Conservation (phyloP, 148 eudicot genomes). For the Chenopodium berlandieri region DNA sequence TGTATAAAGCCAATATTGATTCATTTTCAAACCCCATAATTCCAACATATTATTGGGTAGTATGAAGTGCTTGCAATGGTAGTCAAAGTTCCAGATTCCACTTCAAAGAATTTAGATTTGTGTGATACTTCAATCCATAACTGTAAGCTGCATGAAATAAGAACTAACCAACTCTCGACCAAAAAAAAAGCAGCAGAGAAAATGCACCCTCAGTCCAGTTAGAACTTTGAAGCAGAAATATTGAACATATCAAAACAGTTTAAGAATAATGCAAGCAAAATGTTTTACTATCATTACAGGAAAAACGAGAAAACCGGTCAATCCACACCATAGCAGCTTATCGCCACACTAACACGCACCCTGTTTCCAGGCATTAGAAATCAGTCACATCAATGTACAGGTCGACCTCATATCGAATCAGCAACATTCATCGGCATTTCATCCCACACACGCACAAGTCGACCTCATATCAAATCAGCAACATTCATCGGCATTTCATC, state of each 20-base stretch:
- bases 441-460: conserved; percentile 26
- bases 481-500: conserved; percentile 98
- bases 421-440: conserved; percentile 98
- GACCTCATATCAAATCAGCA: conserved; percentile 66
- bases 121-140: background rate
- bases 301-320: background rate
- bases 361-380: background rate
- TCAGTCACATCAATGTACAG: conserved; percentile 9
- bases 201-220: background rate
- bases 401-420: conserved; percentile 50
- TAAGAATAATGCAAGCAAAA: background rate
- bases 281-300: background rate
- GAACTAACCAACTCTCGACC: no score
- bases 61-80: no score
- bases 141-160: background rate
- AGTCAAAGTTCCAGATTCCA: no score
- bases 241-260: background rate
- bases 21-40: no score
- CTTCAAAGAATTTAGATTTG: no score
- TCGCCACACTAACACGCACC: background rate
- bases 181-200: background rate
- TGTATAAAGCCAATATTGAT: no score
- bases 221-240: background rate
- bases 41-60: no score
- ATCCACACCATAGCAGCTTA: conserved; percentile 7